Evolutionary conservation across 345 rosid species (phyloP), one percentile per base, ranked within the genome.

Genomic region (Theobroma cacao): DNA sequence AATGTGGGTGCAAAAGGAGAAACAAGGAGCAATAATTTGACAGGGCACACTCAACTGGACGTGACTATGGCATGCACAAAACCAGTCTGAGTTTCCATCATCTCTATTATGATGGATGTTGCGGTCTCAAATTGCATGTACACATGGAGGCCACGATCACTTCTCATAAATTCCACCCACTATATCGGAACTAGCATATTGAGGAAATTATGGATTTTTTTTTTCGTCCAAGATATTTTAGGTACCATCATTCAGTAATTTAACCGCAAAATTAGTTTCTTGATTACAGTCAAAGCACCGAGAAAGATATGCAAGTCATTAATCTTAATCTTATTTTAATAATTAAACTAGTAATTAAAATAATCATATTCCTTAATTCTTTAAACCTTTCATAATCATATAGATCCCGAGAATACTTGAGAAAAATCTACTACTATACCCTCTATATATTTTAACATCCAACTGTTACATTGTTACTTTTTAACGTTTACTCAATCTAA

Each of bases 71-170:
- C 77, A 56, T 67, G 67, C 34, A 59, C 58, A 68, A 30, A 53
- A 69, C n/a, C n/a, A n/a, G n/a, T n/a, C n/a, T n/a, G n/a, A n/a
- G n/a, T n/a, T n/a, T n/a, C n/a, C n/a, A n/a, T n/a, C n/a, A n/a
- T n/a, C n/a, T n/a, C n/a, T n/a, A n/a, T n/a, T n/a, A n/a, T n/a
- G n/a, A n/a, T n/a, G n/a, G n/a, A n/a, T n/a, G n/a, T n/a, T n/a
- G n/a, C n/a, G n/a, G n/a, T n/a, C 77, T 76, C 28, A 28, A 73
- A 41, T 72, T 80, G 84, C 80, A 77, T 77, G 72, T 60, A 77
- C 56, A 70, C 58, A 76, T 79, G 80, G 68, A 68, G 18, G 77
- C 81, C 83, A 81, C 81, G 80, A 78, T 70, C 26, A 7, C 38
- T 1, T 47, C 1, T 52, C 47, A 9, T 63, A 33, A 36, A 63